Conservation (phyloP, 345 rosid species). For the Kandelia obovata region DNA sequence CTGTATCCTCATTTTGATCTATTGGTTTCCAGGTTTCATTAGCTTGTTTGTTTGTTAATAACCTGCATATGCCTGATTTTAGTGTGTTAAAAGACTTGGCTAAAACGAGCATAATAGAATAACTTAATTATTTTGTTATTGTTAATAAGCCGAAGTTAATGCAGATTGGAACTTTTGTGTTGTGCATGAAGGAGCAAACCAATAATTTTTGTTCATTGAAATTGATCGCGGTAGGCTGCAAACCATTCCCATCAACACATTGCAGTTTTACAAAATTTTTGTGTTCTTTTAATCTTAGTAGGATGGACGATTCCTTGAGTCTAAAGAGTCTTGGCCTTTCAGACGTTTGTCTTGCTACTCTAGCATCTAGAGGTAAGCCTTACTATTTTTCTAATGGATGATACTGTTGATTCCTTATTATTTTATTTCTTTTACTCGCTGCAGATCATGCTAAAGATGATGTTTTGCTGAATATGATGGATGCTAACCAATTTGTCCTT, state of each 20-base stretch:
- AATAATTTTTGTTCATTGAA: neutral
- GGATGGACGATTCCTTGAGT: slow-evolving; percentile 64
- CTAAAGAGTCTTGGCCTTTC: slow-evolving; percentile 77
- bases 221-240: neutral
- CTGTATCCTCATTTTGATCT: slow-evolving; percentile 57
- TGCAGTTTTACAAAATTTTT: neutral
- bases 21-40: neutral
- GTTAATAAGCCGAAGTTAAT: too few species aligned
- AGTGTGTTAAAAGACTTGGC: too few species aligned
- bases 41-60: neutral
- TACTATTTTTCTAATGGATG: neutral
- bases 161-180: too few species aligned
- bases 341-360: slow-evolving; percentile 72
- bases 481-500: slow-evolving; percentile 2
- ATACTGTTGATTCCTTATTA: neutral
- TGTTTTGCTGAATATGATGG: neutral
- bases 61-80: neutral
- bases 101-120: too few species aligned
- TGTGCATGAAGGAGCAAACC: too few species aligned
- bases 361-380: slow-evolving; percentile 44
- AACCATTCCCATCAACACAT: neutral
- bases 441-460: neutral
- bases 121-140: too few species aligned
- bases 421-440: neutral
- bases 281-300: slow-evolving; percentile 34